Percentiles rank a stretch among this genome's conserved stretches.
phyloP scores from a whole-genome alignment of 768 basidiomycete species.

The Suillus sp. region DNA sequence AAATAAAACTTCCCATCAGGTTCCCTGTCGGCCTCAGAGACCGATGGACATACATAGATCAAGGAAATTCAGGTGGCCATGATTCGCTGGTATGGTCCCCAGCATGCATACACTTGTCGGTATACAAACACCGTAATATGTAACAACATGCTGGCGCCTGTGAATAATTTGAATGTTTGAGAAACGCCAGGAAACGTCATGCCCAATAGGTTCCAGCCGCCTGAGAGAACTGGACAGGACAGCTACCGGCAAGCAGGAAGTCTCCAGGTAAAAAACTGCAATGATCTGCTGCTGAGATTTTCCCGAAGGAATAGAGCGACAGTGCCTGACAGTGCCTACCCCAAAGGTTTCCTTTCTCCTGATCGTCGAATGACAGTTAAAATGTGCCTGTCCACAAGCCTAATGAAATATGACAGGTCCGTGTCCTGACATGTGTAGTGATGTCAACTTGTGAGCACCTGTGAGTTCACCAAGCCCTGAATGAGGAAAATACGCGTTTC shows the following conservation, averaged over 20 bases:
- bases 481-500: not conserved
- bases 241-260: not conserved
- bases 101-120: not conserved
- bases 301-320: not conserved
- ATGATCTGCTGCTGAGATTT: not conserved
- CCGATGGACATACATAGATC: constrained; percentile 4
- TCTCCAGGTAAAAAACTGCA: not conserved
- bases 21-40: not conserved
- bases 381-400: not conserved
- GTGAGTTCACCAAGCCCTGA: not conserved
- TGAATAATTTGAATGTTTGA: not conserved
- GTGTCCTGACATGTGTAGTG: not conserved
- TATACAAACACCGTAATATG: not conserved
- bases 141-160: not conserved
- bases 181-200: not conserved
- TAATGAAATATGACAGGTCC: not conserved
- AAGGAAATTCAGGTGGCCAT: constrained; percentile 6
- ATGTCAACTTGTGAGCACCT: not conserved
- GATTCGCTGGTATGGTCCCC: not conserved
- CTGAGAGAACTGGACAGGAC: not conserved
- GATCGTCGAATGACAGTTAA: not conserved
- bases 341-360: not conserved
- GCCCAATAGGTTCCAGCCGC: not conserved
- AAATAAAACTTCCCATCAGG: not conserved
- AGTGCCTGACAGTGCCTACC: not conserved